phyloP scores from a whole-genome alignment of 1,284 basidiomycete species.

The Porogramme epimiltina region DNA sequence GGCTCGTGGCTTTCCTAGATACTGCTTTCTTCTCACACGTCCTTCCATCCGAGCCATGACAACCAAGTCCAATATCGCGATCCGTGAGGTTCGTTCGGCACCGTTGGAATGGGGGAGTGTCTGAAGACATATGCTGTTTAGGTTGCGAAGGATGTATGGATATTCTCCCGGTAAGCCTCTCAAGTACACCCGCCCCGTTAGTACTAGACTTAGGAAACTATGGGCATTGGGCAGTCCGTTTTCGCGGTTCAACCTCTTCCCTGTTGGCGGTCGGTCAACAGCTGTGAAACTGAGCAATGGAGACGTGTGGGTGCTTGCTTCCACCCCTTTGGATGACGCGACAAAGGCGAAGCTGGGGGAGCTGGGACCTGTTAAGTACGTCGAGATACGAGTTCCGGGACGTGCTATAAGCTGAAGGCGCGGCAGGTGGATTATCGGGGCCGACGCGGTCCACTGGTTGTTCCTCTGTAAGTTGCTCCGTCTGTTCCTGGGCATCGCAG shows the following conservation, averaged over 20 bases:
- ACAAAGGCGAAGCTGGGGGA: conserved; percentile 74
- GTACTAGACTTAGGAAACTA: not conserved
- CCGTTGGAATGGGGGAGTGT: not conserved
- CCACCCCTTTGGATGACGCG: conserved; percentile 75
- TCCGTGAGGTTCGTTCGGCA: not conserved
- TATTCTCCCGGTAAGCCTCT: conserved; percentile 74
- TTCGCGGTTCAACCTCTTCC: conserved; percentile 65
- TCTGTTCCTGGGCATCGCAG: not conserved
- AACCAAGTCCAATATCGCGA: not conserved
- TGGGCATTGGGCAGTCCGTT: conserved; percentile 54
- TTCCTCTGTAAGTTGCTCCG: conserved; percentile 51
- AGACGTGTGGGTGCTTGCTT: conserved; percentile 85
- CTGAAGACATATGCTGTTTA: conserved; percentile 25
- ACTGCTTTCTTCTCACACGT: not conserved
- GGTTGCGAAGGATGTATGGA: conserved; percentile 71
- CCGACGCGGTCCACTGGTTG: conserved; percentile 67
- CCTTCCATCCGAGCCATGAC: not conserved
- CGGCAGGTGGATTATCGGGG: conserved; percentile 64
- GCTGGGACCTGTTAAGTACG: conserved; percentile 47
- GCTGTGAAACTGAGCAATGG: conserved; percentile 76
- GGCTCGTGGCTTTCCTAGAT: no score
- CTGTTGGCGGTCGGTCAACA: conserved; percentile 82
- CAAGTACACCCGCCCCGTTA: no score
- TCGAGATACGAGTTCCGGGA: not conserved
- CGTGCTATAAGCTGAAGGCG: not conserved